phyloP scores from a whole-genome alignment of 495 filamentous ascomycete species.

The Massariosphaeria phaeospora region DNA sequence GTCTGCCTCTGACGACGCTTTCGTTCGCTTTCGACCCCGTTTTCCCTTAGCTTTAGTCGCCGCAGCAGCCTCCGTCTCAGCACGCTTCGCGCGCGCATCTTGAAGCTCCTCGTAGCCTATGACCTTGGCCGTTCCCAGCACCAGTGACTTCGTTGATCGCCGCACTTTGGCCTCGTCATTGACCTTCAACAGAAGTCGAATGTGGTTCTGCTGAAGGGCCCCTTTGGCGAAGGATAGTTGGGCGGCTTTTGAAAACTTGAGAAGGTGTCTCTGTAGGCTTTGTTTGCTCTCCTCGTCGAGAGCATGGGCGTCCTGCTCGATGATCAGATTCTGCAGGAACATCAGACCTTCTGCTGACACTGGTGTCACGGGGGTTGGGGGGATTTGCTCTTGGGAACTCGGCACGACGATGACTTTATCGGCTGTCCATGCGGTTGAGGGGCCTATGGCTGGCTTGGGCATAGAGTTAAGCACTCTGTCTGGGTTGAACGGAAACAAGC shows the following conservation, averaged over 20 bases:
- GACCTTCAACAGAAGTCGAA: neutral
- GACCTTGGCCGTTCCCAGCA: conserved; percentile 5
- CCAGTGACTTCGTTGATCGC: conserved; percentile 2
- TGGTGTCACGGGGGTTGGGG: neutral
- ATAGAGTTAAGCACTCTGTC: neutral
- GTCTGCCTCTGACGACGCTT: no score
- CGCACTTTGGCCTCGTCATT: conserved; percentile 9
- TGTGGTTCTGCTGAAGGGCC: neutral
- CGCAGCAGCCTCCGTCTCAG: neutral
- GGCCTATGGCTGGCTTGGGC: neutral
- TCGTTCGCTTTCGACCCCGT: conserved; percentile 5
- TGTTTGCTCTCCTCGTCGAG: neutral
- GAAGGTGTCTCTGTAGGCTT: neutral
- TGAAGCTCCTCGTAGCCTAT: conserved; percentile 1
- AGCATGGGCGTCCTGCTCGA: neutral
- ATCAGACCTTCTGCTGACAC: conserved; percentile 4
- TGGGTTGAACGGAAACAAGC: conserved; percentile 1
- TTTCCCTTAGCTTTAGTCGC: neutral
- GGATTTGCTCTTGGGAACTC: neutral
- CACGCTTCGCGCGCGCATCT: conserved; percentile 3
- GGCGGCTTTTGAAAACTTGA: conserved; percentile 4
- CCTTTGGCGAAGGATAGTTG: conserved; percentile 11
- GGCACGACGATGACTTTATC: neutral
- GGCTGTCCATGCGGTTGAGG: neutral
- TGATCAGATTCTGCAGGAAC: neutral